A percentile compares a stretch with the other conserved stretches of the same genome.
These are phyloP conservation scores for Prototheca cutis DNA, from an alignment of 163 green algal species.

Conservation along the genomic window DNA sequence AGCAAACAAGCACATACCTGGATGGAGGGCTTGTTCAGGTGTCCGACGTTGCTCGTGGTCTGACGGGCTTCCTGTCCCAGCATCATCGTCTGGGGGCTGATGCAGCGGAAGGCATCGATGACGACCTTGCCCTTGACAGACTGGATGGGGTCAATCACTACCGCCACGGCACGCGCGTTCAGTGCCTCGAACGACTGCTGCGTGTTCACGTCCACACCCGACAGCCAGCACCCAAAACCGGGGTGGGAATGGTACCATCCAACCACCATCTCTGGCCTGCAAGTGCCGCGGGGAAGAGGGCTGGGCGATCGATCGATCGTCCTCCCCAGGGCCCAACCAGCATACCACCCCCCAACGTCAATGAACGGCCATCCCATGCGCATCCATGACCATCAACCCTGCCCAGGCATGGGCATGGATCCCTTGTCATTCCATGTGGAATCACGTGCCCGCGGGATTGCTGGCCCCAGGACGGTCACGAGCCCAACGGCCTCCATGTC, in stretches of 20 bases:
- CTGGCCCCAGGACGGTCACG: too few relatives aligned
- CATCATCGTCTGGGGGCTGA: conserved; percentile 95
- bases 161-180: conserved; percentile 88
- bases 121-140: conserved; percentile 96
- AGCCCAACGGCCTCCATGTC: not conserved
- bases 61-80: conserved; percentile 94
- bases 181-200: conserved; percentile 98
- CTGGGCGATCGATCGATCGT: too few relatives aligned
- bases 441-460: too few relatives aligned
- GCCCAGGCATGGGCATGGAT: too few relatives aligned
- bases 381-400: too few relatives aligned
- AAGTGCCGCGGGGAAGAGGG: not conserved
- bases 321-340: too few relatives aligned
- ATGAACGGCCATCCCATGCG: too few relatives aligned
- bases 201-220: conserved; percentile 97
- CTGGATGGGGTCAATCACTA: conserved; percentile 99
- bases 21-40: conserved; percentile 98
- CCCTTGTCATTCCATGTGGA: too few relatives aligned
- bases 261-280: conserved; percentile 91
- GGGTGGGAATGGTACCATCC: conserved; percentile 97
- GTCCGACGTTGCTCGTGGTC: conserved; percentile 94
- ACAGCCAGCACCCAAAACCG: conserved; percentile 97
- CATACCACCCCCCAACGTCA: too few relatives aligned
- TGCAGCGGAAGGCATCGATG: conserved; percentile 96
- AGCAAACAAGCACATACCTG: too few relatives aligned